phyloP scores from a whole-genome alignment of 495 filamentous ascomycete genomes.

The Elasticomyces elasticus region DNA sequence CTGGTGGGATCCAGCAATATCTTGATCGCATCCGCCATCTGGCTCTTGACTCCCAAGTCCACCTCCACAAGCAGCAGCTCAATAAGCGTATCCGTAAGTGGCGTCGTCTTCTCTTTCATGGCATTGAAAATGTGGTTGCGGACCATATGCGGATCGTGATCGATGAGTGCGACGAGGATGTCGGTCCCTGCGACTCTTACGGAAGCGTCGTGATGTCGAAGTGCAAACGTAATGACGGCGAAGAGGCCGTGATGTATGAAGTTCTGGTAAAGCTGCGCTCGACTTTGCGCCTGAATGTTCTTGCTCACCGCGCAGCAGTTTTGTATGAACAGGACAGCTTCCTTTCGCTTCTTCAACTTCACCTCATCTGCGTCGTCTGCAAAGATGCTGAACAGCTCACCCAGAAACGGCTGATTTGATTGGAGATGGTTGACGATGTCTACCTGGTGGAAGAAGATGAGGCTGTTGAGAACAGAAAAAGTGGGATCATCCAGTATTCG shows the following conservation, averaged over 20 bases:
- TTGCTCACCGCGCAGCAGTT: constrained; percentile 93
- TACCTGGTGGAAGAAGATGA: constrained; percentile 98
- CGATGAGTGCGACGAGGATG: constrained; percentile 84
- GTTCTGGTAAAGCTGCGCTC: constrained; percentile 73
- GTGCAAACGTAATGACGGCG: constrained; percentile 80
- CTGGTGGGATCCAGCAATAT: constrained; percentile 79
- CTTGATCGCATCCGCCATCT: constrained; percentile 92
- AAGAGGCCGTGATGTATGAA: constrained; percentile 84
- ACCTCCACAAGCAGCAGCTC: constrained; percentile 83
- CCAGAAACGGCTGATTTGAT: constrained; percentile 62
- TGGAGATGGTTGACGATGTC: constrained; percentile 93
- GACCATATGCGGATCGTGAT: constrained; percentile 91
- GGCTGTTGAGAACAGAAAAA: constrained; percentile 91
- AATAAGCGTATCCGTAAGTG: constrained; percentile 87
- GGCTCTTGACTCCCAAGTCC: constrained; percentile 89
- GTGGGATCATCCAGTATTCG: constrained; percentile 95
- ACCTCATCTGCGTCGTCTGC: constrained; percentile 38
- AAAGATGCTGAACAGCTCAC: constrained; percentile 87
- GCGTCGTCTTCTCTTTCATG: constrained; percentile 73
- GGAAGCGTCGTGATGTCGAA: constrained; percentile 71
- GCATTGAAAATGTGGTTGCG: constrained; percentile 84
- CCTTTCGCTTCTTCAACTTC: constrained; percentile 68
- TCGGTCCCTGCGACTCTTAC: constrained; percentile 90
- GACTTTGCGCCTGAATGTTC: constrained; percentile 72
- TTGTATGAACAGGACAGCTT: constrained; percentile 92